Percentiles rank a stretch among this genome's conserved stretches.
Evolutionary conservation across 2,329 filamentous ascomycete species (phyloP).

Genomic region (Aureobasidium mangrovei): DNA sequence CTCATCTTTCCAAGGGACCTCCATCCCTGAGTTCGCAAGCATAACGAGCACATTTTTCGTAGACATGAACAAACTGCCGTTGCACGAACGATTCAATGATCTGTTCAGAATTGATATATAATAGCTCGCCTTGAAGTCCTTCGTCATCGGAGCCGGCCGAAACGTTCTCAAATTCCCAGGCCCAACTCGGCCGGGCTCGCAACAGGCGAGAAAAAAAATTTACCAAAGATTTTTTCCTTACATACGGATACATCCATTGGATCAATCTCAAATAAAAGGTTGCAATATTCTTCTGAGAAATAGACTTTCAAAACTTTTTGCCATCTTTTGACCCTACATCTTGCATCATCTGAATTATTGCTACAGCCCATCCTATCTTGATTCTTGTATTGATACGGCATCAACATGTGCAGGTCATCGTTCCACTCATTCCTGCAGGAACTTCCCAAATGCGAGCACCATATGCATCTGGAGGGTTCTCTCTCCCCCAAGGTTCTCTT

Average conservation of each 20-base stretch:
- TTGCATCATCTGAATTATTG: neutral
- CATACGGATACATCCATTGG: neutral
- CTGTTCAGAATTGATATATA: neutral
- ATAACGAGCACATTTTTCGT: neutral
- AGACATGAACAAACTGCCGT: neutral
- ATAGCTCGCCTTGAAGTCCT: neutral
- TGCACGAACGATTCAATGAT: neutral
- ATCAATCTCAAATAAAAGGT: slow-evolving; percentile 3
- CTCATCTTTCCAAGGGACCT: neutral
- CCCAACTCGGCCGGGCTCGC: slow-evolving; percentile 10
- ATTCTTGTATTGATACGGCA: neutral
- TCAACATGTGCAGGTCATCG: slow-evolving; percentile 39
- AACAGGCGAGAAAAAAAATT: slow-evolving; percentile 4
- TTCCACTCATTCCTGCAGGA: slow-evolving; percentile 53
- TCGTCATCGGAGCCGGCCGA: slow-evolving; percentile 9
- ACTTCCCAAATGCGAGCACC: slow-evolving; percentile 74
- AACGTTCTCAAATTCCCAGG: slow-evolving; percentile 2
- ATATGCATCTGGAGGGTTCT: slow-evolving; percentile 71
- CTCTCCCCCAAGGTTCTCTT: slow-evolving; percentile 64
- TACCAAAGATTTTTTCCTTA: neutral
- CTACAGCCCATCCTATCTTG: neutral
- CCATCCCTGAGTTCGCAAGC: neutral
- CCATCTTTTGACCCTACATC: neutral
- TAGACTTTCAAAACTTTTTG: slow-evolving; percentile 6
- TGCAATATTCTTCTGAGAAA: neutral